phyloP scores from a whole-genome alignment of 148 eudicot genomes.

The Dysphania ambrosioides region DNA sequence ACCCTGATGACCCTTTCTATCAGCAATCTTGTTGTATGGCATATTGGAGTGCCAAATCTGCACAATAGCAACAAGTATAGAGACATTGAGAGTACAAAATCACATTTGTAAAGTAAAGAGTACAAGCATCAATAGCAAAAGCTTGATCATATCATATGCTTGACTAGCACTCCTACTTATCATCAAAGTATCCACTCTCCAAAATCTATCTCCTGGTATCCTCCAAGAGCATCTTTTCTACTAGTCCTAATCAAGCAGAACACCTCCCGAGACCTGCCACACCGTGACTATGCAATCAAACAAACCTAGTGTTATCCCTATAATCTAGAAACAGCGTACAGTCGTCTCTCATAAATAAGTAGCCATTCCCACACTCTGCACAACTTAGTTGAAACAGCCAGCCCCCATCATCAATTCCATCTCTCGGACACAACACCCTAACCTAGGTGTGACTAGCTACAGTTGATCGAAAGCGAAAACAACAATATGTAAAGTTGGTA shows the following conservation, averaged over 20 bases:
- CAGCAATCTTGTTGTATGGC: slow-evolving; percentile 96
- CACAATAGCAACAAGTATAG: slow-evolving; percentile 10
- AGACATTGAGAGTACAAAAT: neutral
- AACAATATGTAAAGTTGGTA: too few relatives aligned
- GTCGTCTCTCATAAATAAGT: too few relatives aligned
- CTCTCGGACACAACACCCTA: too few relatives aligned
- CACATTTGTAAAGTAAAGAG: neutral
- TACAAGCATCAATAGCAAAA: neutral
- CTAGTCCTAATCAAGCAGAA: neutral
- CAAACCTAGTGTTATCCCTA: neutral
- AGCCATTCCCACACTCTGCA: too few relatives aligned
- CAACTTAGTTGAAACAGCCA: too few relatives aligned
- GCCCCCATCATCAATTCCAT: too few relatives aligned
- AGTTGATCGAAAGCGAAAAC: too few relatives aligned
- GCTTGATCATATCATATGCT: neutral
- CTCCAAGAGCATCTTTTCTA: neutral
- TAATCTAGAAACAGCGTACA: neutral
- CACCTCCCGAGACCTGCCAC: neutral
- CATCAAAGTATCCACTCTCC: neutral
- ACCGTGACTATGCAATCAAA: neutral
- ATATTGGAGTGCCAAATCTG: slow-evolving; percentile 97
- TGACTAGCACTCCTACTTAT: neutral
- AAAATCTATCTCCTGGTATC: neutral
- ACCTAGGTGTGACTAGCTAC: too few relatives aligned
- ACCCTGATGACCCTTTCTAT: slow-evolving; percentile 95